These are phyloP conservation scores for Candida incommunis DNA, from an alignment of 805 yeast genomes.

Conservation along the genomic window DNA sequence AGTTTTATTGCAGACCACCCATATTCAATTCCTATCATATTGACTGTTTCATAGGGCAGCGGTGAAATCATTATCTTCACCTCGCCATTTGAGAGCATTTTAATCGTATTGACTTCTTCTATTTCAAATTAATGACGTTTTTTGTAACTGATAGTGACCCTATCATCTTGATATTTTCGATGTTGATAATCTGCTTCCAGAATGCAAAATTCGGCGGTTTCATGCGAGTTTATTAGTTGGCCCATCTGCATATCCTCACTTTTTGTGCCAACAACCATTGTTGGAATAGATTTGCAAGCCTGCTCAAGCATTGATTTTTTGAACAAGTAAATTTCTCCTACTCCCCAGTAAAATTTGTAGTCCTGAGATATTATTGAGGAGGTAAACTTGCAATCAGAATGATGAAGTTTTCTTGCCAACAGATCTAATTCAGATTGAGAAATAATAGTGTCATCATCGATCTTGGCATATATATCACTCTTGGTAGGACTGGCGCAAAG, in stretches of 20 bases:
- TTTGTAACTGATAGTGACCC: too few relatives aligned
- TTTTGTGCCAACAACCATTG: neutral
- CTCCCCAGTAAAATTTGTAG: neutral
- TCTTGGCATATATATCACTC: neutral
- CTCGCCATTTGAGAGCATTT: too few relatives aligned
- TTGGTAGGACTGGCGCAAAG: neutral
- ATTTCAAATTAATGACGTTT: too few relatives aligned
- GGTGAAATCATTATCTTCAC: too few relatives aligned
- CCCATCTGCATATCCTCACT: neutral
- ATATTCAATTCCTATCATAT: too few relatives aligned
- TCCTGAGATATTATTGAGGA: neutral
- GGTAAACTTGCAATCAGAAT: neutral
- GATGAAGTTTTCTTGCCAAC: neutral
- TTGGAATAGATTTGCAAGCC: neutral
- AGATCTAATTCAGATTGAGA: neutral
- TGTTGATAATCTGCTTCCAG: too few relatives aligned
- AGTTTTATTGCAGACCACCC: too few relatives aligned
- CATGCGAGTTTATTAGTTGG: neutral
- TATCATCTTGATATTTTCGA: too few relatives aligned
- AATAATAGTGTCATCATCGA: neutral
- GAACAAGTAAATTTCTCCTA: neutral
- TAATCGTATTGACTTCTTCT: too few relatives aligned
- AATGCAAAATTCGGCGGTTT: neutral
- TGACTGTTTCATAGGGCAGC: too few relatives aligned
- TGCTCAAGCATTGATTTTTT: neutral